Evolutionary conservation across 2,329 filamentous ascomycete species (phyloP), one percentile per base, ranked within the genome.

Genomic region (Diaporthe helianthi): DNA sequence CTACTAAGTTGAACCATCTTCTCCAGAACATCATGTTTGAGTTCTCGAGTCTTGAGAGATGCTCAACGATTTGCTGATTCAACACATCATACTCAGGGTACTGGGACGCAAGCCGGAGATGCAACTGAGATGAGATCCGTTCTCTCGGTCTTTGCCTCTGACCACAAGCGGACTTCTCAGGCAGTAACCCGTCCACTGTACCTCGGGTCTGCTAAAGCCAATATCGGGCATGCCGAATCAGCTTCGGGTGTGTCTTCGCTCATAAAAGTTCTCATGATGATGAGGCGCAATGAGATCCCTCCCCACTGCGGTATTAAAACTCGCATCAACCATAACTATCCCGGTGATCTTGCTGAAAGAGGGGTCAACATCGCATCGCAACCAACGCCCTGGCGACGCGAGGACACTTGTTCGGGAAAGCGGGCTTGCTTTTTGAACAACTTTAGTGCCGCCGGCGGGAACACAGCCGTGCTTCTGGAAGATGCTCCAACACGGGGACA

Each of bases 81-180:
- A n/a, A n/a, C n/a, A 4, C 9, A 15, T 17, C n/a, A 31, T 7
- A 4, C 8, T 26, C 49, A 54, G 47, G 65, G 26, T 1, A 67
- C 41, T n/a, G 68, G 93, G 38, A 97, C 93, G 0, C 92, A 96
- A 78, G 93, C 91, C 29, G 93, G 92, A 71, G 93, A 97, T 75
- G 89, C 89, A 10, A 91, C 88, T 2, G 94, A 97, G 78, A 94
- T 95, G 90, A 84, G 88, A 1, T 93, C 91, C 0, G 91, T 97
- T 60, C 88, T 89, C 4, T 79, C 83, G 53, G 80, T 84, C 10
- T 86, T 84, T 71, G 84, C 84, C 0, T 60, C 84, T 84, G 6
- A 80, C 80, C 0, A 76, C 82, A 29, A 3, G 19, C 26, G 46
- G 3, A 54, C 33, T 26, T 58, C 33, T 31, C 33, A 52, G 31